Conservation (phyloP, 1,139 yeast species). For the Taphrina wiesneri region DNA sequence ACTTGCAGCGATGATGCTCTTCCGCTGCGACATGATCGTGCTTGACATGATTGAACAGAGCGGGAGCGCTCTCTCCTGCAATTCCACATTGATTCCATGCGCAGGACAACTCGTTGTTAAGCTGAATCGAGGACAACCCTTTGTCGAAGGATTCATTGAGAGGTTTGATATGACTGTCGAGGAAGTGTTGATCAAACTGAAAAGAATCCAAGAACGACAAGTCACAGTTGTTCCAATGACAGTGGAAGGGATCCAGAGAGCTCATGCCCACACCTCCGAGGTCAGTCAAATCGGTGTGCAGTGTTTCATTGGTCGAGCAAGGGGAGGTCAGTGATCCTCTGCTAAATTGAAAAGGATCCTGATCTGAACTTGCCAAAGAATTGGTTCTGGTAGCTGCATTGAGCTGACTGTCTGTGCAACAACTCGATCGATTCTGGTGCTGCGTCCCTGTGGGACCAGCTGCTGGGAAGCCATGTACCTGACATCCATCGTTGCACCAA, state of each 20-base stretch:
- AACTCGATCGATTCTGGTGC: background rate
- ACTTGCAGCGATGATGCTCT: slow-evolving; percentile 46
- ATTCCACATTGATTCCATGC: slow-evolving; percentile 37
- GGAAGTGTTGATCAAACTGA: slow-evolving; percentile 23
- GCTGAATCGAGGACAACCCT: background rate
- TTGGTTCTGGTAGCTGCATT: background rate
- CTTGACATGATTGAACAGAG: slow-evolving; percentile 46
- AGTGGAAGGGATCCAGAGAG: slow-evolving; percentile 26
- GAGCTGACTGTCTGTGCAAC: background rate
- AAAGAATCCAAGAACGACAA: slow-evolving; percentile 15
- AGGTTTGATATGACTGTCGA: slow-evolving; percentile 5
- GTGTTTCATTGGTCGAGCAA: background rate
- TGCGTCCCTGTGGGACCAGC: background rate
- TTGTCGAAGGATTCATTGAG: background rate
- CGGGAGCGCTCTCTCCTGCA: slow-evolving; percentile 44
- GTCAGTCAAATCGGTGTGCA: background rate
- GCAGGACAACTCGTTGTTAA: slow-evolving; percentile 4
- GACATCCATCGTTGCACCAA: background rate
- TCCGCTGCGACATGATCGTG: slow-evolving; percentile 43
- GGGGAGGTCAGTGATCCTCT: background rate
- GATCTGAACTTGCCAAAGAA: background rate
- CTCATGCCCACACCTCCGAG: background rate
- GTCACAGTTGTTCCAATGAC: slow-evolving; percentile 33
- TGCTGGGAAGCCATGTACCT: background rate
- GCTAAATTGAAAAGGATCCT: background rate